Conservation (phyloP, 75 land plant species). For the Ceratopteris richardii region DNA sequence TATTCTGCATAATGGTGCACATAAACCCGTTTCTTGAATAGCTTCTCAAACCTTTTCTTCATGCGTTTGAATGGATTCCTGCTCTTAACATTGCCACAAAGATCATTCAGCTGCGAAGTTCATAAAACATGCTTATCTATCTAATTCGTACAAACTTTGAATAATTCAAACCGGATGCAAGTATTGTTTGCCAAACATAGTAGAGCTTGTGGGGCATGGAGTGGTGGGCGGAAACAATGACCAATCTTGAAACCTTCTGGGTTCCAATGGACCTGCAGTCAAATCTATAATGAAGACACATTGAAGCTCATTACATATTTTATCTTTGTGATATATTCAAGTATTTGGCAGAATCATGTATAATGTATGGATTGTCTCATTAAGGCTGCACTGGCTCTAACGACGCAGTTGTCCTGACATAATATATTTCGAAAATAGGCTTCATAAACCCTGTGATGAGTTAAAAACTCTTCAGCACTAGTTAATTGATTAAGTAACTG, state of each 20-base stretch:
- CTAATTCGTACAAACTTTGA: background rate
- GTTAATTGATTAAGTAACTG: too few relatives aligned
- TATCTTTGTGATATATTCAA: background rate
- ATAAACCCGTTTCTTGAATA: slow-evolving; percentile 25
- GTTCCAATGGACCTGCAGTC: slow-evolving; percentile 29
- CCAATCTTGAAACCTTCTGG: slow-evolving; percentile 29
- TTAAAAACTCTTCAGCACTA: too few relatives aligned
- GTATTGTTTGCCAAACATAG: slow-evolving; percentile 34
- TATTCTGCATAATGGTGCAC: slow-evolving; percentile 31
- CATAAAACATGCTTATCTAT: background rate
- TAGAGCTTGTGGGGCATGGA: slow-evolving; percentile 18
- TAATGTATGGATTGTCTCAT: too few relatives aligned
- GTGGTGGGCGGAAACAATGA: slow-evolving; percentile 20
- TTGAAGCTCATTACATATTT: background rate
- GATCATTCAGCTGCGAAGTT: background rate
- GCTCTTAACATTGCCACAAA: too few relatives aligned
- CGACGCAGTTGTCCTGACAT: too few relatives aligned
- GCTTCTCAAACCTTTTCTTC: slow-evolving; percentile 22
- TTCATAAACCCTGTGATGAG: too few relatives aligned
- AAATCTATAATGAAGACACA: background rate
- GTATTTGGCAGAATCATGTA: too few relatives aligned
- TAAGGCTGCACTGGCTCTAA: too few relatives aligned
- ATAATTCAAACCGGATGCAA: slow-evolving; percentile 18
- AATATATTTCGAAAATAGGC: too few relatives aligned
- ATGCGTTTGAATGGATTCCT: slow-evolving; percentile 24